Base-by-base conservation (phyloP, 2,329 filamentous ascomycete genomes). In the Claviceps capensis region DNA sequence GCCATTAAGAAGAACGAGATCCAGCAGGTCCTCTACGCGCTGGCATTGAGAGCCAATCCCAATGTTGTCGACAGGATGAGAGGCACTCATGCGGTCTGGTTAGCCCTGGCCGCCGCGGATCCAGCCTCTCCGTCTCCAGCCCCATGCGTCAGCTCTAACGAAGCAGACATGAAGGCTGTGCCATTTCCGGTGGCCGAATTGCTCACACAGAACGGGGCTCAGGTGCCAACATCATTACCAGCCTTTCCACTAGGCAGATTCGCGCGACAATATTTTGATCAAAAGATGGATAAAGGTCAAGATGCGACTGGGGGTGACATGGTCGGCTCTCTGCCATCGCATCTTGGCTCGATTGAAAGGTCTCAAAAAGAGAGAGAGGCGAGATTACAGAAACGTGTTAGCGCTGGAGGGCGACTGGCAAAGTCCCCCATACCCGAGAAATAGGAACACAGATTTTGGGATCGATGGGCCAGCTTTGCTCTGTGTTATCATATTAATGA, bases 1-100 rank as follows among this genome's bases (percentile, higher is more conserved):
- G 90, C 87, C 9, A 90, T 97, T 65, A 98, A 97, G 75, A 88
- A 84, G 69, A 96, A 96, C 66, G 90, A 98, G 63, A 88, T 98
- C 52, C 86, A 93, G 62, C 86, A 89, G 57, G 89, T 96, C 23
- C 79, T 98, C 26, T 94, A 96, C 61, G 91, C 87, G 3, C 75
- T 98, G 47, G 88, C 93, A 1, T 75, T 96, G 36, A 79, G 79
- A 55, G 93, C 88, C 14, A 95, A 90, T 61, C 87, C 90, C 14
- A 98, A 98, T 62, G 79, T 84, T 3, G 74, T 82, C 5, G 93
- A 98, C 65, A 87, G 83, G 57, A 93, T 89, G 41, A 81, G 93
- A 51, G 86, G 85, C 43, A 96, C 91, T 0, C 91, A 94, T 64
- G 83, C 86, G 1, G 79, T 97, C 16, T 97, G 90, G 71, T 75